A percentile compares a stretch with the other conserved stretches of the same genome.
Evolutionary conservation across 139 green algal genomes (phyloP).

Genomic region (Tetradesmus lagerheimii): DNA sequence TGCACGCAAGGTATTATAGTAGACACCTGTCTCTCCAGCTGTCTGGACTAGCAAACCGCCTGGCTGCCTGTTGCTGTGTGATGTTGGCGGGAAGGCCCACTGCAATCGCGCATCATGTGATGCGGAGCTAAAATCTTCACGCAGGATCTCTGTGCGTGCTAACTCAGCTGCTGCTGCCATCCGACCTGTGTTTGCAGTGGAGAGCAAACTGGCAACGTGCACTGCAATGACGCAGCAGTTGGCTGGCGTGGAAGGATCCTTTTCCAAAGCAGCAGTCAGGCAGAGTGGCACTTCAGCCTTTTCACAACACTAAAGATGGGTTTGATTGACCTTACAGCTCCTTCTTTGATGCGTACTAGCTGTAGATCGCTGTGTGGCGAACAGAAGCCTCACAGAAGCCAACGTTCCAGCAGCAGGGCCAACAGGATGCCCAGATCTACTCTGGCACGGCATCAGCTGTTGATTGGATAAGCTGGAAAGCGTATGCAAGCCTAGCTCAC

Average conservation of each 20-base stretch:
- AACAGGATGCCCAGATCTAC: background rate
- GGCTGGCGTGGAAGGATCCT: background rate
- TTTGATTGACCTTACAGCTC: too few relatives aligned
- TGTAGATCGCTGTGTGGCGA: background rate
- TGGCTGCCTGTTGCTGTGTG: background rate
- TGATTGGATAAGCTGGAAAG: background rate
- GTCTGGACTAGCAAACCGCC: conserved; percentile 1
- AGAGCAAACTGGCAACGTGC: background rate
- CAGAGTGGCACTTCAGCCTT: too few relatives aligned
- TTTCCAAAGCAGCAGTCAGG: too few relatives aligned
- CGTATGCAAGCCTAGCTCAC: background rate
- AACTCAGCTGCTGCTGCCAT: background rate
- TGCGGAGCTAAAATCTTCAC: background rate
- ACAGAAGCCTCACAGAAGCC: background rate
- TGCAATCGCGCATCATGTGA: background rate
- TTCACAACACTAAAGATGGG: too few relatives aligned
- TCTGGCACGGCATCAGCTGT: background rate
- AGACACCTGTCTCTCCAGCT: conserved; percentile 19
- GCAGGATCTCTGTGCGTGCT: background rate
- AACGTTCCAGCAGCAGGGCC: background rate
- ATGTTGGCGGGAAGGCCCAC: background rate
- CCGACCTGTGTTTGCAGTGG: background rate
- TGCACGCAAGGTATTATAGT: background rate
- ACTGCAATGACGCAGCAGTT: background rate
- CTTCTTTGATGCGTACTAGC: too few relatives aligned